Evolutionary conservation across 345 rosid species (phyloP), one percentile per base, ranked within the genome.

Genomic region (Eucalyptus cloeziana): DNA sequence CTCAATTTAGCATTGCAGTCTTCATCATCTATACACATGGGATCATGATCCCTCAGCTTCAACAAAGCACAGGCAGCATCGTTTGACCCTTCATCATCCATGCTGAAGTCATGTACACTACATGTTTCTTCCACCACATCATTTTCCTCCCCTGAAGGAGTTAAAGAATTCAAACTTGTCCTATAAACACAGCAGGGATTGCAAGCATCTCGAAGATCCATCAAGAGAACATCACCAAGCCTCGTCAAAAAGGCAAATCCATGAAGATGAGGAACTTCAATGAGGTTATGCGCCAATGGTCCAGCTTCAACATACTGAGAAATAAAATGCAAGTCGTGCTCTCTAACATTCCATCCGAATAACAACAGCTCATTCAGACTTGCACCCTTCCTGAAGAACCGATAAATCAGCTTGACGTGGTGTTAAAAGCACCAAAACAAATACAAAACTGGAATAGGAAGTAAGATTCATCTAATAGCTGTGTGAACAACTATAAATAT

Each of bases 41-140:
- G 99, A 94, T 97, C 99, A 93, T 93, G 94, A 94, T 97, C 99
- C 87, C 96, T 94, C 91, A 98, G 96, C 93, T 95, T 95, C 92
- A 98, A 90, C 91, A 98, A 93, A 91, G 99, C 99, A 91, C 95
- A 94, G 81, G 97, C 99, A 93, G 98, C 99, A 95, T 97, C 99
- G 90, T 94, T 96, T 90, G 95, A 94, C 89, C 99, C 97, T 89
- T 97, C 99, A 94, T 98, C 99, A 86, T 98, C 99, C 90, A 93
- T 93, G 43, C 69, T 54, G 49, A 86, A 49, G 92, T 98, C 99
- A 92, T 94, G 95, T 88, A 92, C 93, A 89, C 93, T 93, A 90
- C 93, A 95, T 76, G 96, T 91, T 90, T 97, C 99, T 90, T 97
- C 99, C 88, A 91, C 92, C 94, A 91, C 93, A 92, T 92, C 93